Conservation (phyloP, 192 early-diverging fungal genomes). For the Coemansia sp. region DNA sequence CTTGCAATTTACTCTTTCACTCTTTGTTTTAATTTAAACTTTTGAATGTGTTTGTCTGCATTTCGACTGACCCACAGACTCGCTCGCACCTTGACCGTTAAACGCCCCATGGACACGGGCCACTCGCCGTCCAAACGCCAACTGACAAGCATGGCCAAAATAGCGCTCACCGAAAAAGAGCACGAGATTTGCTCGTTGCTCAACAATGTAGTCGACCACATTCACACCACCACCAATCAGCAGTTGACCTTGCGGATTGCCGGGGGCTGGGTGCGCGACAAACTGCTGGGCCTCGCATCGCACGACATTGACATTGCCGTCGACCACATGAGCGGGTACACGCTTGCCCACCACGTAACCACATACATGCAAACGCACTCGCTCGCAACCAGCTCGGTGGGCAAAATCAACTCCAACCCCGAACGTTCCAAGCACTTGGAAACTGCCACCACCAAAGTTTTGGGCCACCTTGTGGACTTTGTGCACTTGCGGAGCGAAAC, state of each 20-base stretch:
- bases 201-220: constrained; percentile 57
- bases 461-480: constrained; percentile 85
- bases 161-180: constrained; percentile 61
- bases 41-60: not conserved
- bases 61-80: not conserved
- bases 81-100: not conserved
- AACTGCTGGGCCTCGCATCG: constrained; percentile 84
- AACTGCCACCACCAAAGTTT: constrained; percentile 86
- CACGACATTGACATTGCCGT: constrained; percentile 96
- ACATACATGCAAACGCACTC: constrained; percentile 67
- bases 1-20: too few relatives aligned
- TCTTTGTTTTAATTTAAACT: too few relatives aligned
- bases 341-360: constrained; percentile 72
- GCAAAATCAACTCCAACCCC: constrained; percentile 89
- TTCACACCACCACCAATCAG: constrained; percentile 53
- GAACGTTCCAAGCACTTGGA: constrained; percentile 97
- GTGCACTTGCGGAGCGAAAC: constrained; percentile 92
- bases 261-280: constrained; percentile 99
- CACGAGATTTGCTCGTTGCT: constrained; percentile 69
- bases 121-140: not conserved
- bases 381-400: constrained; percentile 49
- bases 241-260: constrained; percentile 80
- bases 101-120: not conserved
- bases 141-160: not conserved
- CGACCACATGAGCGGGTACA: constrained; percentile 88